Conservation (phyloP, 805 yeast species). For the Metschnikowia proteae region DNA sequence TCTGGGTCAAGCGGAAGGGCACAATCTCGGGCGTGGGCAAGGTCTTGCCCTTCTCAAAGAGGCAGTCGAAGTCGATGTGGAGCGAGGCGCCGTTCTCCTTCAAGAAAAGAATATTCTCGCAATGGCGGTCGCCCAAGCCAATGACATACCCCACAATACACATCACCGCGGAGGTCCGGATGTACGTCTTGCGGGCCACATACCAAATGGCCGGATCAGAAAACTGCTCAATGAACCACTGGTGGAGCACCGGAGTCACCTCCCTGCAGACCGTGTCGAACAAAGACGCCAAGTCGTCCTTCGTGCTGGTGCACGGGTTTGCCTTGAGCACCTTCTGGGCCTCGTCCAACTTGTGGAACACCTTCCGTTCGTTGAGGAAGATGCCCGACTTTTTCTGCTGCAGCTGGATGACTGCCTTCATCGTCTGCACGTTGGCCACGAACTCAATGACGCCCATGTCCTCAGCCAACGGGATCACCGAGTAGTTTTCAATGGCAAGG, state of each 20-base stretch:
- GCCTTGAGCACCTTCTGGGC: conserved; percentile 27
- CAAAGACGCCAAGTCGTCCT: conserved; percentile 18
- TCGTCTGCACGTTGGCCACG: conserved; percentile 72
- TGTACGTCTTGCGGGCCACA: conserved; percentile 65
- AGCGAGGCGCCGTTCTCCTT: conserved; percentile 72
- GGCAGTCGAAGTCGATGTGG: conserved; percentile 96
- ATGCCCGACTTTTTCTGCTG: conserved; percentile 26
- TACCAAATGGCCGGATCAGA: conserved; percentile 92
- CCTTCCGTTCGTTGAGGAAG: conserved; percentile 23
- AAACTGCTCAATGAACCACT: conserved; percentile 85
- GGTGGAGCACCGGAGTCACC: conserved; percentile 69
- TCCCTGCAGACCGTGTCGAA: conserved; percentile 28
- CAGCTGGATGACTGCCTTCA: conserved; percentile 50
- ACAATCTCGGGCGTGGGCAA: conserved; percentile 84
- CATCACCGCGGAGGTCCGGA: conserved; percentile 90
- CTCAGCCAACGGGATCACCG: conserved; percentile 84
- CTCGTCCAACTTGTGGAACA: conserved; percentile 29
- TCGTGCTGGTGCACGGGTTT: background rate
- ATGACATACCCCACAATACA: conserved; percentile 92
- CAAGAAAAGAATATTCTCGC: conserved; percentile 80
- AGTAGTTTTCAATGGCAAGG: conserved; percentile 71
- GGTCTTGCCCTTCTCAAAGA: conserved; percentile 81
- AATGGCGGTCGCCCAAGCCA: conserved; percentile 95
- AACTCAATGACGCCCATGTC: conserved; percentile 81
- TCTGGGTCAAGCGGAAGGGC: conserved; percentile 87